Percentiles rank a stretch among this genome's conserved stretches.
Conservation (phyloP, 192 early-diverging fungal genomes). For the Coemansia sp. region DNA sequence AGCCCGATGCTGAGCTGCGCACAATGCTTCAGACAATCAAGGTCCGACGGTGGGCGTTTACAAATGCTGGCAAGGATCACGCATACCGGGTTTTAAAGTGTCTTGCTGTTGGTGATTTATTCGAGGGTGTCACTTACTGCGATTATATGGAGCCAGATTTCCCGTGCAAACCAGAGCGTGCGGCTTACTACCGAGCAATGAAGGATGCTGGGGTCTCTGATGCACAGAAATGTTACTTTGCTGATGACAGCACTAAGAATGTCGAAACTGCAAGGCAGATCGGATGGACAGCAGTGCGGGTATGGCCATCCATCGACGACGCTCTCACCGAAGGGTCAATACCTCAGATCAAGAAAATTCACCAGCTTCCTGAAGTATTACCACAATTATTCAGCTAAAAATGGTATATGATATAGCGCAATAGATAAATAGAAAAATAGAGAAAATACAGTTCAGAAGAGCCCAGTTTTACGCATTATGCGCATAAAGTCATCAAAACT, state of each 20-base stretch:
- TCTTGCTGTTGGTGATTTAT: constrained; percentile 66
- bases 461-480: constrained; percentile 60
- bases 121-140: constrained; percentile 74
- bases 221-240: constrained; percentile 65
- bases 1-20: constrained; percentile 61
- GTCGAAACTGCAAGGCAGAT: constrained; percentile 58
- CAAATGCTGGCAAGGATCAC: constrained; percentile 73
- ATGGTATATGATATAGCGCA: background rate
- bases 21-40: constrained; percentile 58
- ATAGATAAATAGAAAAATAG: background rate
- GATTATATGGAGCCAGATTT: constrained; percentile 70
- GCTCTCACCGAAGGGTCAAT: constrained; percentile 36
- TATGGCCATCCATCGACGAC: constrained; percentile 27
- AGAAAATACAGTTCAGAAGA: constrained; percentile 33
- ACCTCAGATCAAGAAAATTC: constrained; percentile 61
- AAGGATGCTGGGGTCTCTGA: constrained; percentile 62
- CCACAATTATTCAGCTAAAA: constrained; percentile 57
- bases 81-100: constrained; percentile 64
- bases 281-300: constrained; percentile 57
- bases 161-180: constrained; percentile 67
- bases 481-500: constrained; percentile 65
- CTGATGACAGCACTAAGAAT: constrained; percentile 71
- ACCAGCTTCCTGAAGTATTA: constrained; percentile 61
- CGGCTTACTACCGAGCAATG: constrained; percentile 64
- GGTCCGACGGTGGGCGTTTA: constrained; percentile 73